Percentiles rank a stretch among this genome's conserved stretches.
These are phyloP conservation scores for Trichosanthes cucumerina DNA, from an alignment of 306 rosid genomes.

Conservation along the genomic window DNA sequence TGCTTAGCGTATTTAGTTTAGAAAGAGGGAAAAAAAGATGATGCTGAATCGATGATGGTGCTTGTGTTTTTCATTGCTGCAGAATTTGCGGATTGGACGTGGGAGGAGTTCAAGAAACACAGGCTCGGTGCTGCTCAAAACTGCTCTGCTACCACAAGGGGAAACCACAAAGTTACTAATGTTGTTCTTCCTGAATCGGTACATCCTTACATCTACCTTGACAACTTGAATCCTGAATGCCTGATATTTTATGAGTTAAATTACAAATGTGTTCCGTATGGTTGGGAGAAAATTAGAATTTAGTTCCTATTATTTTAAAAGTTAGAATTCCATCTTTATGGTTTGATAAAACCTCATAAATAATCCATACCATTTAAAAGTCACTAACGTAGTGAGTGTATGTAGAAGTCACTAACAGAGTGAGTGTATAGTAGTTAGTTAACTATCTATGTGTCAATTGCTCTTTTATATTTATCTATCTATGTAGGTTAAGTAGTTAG, in stretches of 20 bases:
- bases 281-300: no score
- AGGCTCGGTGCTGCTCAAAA: slow-evolving; percentile 89
- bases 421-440: no score
- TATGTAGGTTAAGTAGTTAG: no score
- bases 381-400: no score
- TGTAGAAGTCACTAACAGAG: no score
- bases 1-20: background rate
- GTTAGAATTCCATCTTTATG: no score
- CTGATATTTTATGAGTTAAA: background rate
- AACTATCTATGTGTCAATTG: no score
- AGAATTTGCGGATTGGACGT: slow-evolving; percentile 89
- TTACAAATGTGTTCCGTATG: no score
- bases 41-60: background rate
- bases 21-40: background rate
- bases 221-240: background rate
- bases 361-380: no score
- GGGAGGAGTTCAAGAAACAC: slow-evolving; percentile 72
- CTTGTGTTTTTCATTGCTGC: background rate
- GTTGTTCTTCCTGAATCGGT: slow-evolving; percentile 53
- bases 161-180: slow-evolving; percentile 52
- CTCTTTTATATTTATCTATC: no score
- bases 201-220: background rate
- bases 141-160: slow-evolving; percentile 84
- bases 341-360: no score
- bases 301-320: no score